Base-by-base conservation (phyloP, 1,284 basidiomycete species). In the Trametes polyzona region DNA sequence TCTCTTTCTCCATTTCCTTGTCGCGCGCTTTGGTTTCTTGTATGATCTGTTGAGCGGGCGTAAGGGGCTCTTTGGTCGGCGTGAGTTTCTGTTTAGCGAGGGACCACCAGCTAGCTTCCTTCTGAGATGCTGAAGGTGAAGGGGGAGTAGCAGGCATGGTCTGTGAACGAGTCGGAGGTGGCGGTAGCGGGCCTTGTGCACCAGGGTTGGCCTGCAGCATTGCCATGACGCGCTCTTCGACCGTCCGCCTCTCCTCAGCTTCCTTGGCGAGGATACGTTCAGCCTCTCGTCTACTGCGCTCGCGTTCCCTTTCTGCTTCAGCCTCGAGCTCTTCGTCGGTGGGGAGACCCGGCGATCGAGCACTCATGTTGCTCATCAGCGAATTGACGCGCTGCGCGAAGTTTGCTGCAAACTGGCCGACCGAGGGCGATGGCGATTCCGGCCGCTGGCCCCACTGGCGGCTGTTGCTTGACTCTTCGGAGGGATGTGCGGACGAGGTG, bases 41-140 rank as follows among this genome's bases (percentile, higher is more conserved):
- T 37, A 91, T 84, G 55, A 92, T 78, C 65, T 90, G 88, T 66
- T 92, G 90, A 0, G 90, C 90, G 5, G 91, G 90, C 0, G 90
- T 92, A 17, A 91, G 79, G 10, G 79, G 73, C 19, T 90, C 88
- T 64, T 91, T 92, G 12, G 87, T 86, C 4, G 90, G 88, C 0
- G 89, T 91, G n/a, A 92, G 78, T 62, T 76, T 83, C 62, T 81
- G 82, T 76, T 88, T 91, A 3, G 90, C 83, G 2, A 82, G 74
- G 7, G 80, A 70, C 87, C 90, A 91, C 88, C 90, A 90, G 35
- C 67, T 66, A 1, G 69, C 69, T 8, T 87, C 86, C 69, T 87
- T 88, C 65, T 84, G 80, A 1, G 86, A 86, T 4, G 77, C 70
- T 2, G 83, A 78, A 1, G 87, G 84, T 1, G 87, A 86, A 1